Evolutionary conservation across 768 basidiomycete species (phyloP), one percentile per base, ranked within the genome.

Genomic region (Mycena venus): DNA sequence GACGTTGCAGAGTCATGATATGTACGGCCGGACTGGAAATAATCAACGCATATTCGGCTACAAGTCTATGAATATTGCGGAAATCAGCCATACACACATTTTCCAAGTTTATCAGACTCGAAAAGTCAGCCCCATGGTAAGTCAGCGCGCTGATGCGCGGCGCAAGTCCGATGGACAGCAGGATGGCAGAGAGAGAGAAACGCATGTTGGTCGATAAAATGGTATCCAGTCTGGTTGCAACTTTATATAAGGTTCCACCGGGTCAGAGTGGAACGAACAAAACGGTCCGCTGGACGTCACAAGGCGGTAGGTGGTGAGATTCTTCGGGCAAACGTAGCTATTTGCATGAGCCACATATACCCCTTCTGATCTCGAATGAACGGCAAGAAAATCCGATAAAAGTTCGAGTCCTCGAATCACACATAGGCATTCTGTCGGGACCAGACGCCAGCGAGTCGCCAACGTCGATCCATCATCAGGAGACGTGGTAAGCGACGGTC

Each of bases 1-100:
- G 70, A 56, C 9, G 70, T 71, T 10, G 70, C 70, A 17, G 70
- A 63, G 53, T 71, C 70, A 23, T 71, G 70, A 36, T 56, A 71
- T 14, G 32, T 25, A 11, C 23, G 27, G 19, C 70, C 70, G 8
- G 61, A n/a, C n/a, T n/a, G n/a, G n/a, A n/a, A n/a, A n/a, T n/a
- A n/a, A n/a, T n/a, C n/a, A n/a, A n/a, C n/a, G n/a, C n/a, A n/a
- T n/a, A n/a, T n/a, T n/a, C n/a, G n/a, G n/a, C n/a, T n/a, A n/a
- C n/a, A n/a, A n/a, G n/a, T n/a, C n/a, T n/a, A n/a, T n/a, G n/a
- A n/a, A n/a, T n/a, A n/a, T n/a, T n/a, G n/a, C n/a, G n/a, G n/a
- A n/a, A n/a, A n/a, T n/a, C n/a, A n/a, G n/a, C n/a, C n/a, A n/a
- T n/a, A n/a, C n/a, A n/a, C n/a, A n/a, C 27, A 32, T 67, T 60